Evolutionary conservation across 2,329 filamentous ascomycete genomes (phyloP).

Genomic region (Colletotrichum salicis): DNA sequence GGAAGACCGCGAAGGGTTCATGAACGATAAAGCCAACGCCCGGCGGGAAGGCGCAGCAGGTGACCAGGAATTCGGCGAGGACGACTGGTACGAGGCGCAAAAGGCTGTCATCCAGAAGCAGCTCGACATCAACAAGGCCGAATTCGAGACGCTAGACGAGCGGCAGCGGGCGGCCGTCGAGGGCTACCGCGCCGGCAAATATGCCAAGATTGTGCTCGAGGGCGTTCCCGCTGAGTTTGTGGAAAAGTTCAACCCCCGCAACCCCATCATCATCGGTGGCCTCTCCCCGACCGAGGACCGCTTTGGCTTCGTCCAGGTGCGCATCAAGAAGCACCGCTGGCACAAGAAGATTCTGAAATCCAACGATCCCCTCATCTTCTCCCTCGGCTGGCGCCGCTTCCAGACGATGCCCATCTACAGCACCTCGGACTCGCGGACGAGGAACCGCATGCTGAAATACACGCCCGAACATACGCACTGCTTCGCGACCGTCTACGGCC

Average conservation of each 20-base stretch:
- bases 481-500: constrained; percentile 94
- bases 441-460: constrained; percentile 98
- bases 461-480: constrained; percentile 99
- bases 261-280: constrained; percentile 90
- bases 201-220: constrained; percentile 90
- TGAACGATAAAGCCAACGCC: constrained; percentile 86
- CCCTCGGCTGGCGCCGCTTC: constrained; percentile 94
- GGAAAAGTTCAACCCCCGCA: constrained; percentile 80
- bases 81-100: constrained; percentile 98
- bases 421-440: constrained; percentile 90
- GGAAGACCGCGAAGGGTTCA: constrained; percentile 95
- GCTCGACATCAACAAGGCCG: constrained; percentile 93
- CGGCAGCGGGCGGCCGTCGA: constrained; percentile 85
- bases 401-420: constrained; percentile 93
- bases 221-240: constrained; percentile 93
- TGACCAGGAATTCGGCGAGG: constrained; percentile 88
- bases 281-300: constrained; percentile 92
- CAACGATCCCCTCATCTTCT: constrained; percentile 97
- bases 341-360: constrained; percentile 99
- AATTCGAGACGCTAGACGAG: constrained; percentile 89
- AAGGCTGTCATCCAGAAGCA: constrained; percentile 96
- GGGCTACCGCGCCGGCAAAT: constrained; percentile 91
- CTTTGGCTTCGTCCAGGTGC: constrained; percentile 93
- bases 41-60: constrained; percentile 69
- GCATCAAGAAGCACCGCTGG: constrained; percentile 98